Conservation (phyloP, 495 filamentous ascomycete genomes). For the Podospora didyma region DNA sequence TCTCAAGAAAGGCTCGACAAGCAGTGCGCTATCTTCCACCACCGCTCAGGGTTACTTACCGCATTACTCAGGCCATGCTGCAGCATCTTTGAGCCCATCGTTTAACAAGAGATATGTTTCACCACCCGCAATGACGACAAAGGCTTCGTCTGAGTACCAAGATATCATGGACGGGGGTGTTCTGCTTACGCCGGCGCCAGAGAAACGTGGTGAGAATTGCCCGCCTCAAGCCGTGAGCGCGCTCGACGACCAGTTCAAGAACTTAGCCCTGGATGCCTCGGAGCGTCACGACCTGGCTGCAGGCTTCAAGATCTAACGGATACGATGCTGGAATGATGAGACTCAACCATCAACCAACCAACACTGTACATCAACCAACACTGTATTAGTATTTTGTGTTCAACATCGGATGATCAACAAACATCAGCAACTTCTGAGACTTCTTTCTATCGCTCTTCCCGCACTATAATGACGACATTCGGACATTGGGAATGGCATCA, state of each 20-base stretch:
- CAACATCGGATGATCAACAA: not conserved
- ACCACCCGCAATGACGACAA: conserved; percentile 19
- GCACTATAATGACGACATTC: too few species aligned
- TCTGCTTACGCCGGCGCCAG: conserved; percentile 17
- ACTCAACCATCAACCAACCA: not conserved
- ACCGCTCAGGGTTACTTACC: conserved; percentile 45
- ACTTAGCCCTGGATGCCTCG: conserved; percentile 16
- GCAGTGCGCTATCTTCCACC: conserved; percentile 41
- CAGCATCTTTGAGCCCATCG: conserved; percentile 40
- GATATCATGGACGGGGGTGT: conserved; percentile 19
- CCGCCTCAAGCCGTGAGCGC: conserved; percentile 27
- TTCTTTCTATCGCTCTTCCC: too few species aligned
- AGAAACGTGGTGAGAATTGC: conserved; percentile 41
- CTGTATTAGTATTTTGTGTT: conserved; percentile 4
- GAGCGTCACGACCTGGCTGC: conserved; percentile 9
- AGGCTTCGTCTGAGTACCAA: conserved; percentile 20
- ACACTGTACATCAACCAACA: too few species aligned
- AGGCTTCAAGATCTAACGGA: conserved; percentile 11
- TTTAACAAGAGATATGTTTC: conserved; percentile 26
- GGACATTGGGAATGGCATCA: too few species aligned
- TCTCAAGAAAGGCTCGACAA: conserved; percentile 40
- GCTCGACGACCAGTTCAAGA: conserved; percentile 27
- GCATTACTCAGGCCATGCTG: conserved; percentile 40
- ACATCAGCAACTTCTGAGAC: not conserved
- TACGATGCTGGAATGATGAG: not conserved